These are phyloP conservation scores for Naganishia vaughanmartiniae DNA, from an alignment of 768 basidiomycete genomes.

Conservation along the genomic window DNA sequence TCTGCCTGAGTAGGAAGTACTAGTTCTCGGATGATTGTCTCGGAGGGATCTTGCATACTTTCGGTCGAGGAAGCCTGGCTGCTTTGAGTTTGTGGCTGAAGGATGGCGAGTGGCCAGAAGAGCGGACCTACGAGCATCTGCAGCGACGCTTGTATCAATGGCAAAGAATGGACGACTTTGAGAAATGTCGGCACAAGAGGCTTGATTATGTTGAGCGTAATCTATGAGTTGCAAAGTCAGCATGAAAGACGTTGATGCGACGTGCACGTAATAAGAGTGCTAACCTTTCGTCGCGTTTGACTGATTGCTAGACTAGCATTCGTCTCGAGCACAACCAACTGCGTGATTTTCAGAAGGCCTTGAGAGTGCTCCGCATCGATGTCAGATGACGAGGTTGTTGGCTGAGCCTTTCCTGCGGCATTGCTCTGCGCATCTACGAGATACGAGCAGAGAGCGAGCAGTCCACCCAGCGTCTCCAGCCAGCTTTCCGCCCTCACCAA, in stretches of 20 bases:
- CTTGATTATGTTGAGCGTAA: conserved; percentile 14
- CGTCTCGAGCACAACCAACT: conserved; percentile 17
- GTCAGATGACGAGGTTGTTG: neutral
- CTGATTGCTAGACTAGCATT: conserved; percentile 22
- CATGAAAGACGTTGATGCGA: neutral
- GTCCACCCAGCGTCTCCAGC: conserved; percentile 26
- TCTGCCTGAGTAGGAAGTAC: neutral
- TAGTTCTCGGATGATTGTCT: conserved; percentile 17
- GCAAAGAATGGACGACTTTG: conserved; percentile 4
- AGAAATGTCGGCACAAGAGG: conserved; percentile 18
- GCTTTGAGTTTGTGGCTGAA: conserved; percentile 21
- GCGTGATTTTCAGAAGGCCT: conserved; percentile 3
- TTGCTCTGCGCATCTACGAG: neutral
- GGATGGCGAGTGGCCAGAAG: conserved; percentile 20
- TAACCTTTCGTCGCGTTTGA: conserved; percentile 33
- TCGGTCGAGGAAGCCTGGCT: conserved; percentile 17
- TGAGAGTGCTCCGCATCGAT: neutral
- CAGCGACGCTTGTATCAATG: neutral
- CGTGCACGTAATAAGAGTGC: neutral
- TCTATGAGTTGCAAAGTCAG: neutral
- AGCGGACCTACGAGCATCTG: conserved; percentile 12
- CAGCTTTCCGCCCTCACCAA: conserved; percentile 31
- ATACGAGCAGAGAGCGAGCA: conserved; percentile 15
- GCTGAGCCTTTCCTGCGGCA: neutral
- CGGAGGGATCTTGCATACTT: conserved; percentile 16